Evolutionary conservation across 441 rosid species (phyloP).

Genomic region (Pelargonium citronellum): DNA sequence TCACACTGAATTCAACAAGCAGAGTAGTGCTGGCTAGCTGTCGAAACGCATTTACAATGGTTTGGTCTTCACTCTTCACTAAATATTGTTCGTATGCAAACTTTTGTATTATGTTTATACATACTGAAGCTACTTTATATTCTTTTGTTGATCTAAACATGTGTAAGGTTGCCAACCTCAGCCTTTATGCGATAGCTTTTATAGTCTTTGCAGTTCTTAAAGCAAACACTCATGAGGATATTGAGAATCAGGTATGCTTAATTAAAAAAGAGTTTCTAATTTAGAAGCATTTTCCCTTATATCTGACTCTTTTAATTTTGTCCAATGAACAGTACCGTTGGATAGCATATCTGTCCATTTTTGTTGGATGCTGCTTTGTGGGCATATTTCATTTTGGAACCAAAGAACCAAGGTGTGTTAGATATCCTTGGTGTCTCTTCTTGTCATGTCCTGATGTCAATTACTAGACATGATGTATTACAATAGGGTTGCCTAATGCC

Average conservation of each 20-base stretch:
- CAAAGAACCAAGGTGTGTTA: conserved; percentile 67
- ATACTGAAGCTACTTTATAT: conserved; percentile 12
- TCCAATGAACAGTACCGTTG: conserved; percentile 61
- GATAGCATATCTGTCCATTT: conserved; percentile 86
- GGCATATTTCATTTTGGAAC: conserved; percentile 73
- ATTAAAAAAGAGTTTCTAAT: conserved; percentile 5
- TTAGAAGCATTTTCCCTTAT: conserved; percentile 10
- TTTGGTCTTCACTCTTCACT: conserved; percentile 32
- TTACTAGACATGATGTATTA: background rate
- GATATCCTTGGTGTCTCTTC: conserved; percentile 12
- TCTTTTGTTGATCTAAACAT: conserved; percentile 14
- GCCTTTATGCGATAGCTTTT: conserved; percentile 75
- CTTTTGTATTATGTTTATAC: conserved; percentile 12
- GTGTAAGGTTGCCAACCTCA: conserved; percentile 78
- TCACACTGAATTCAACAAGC: conserved; percentile 77
- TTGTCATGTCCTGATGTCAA: background rate
- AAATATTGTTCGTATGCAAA: conserved; percentile 12
- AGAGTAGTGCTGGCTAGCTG: conserved; percentile 86
- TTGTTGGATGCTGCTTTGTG: conserved; percentile 83
- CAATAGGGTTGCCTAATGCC: background rate
- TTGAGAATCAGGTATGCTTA: conserved; percentile 64
- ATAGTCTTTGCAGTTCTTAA: conserved; percentile 44
- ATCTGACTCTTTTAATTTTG: conserved; percentile 18
- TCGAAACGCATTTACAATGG: conserved; percentile 96
- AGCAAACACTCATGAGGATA: conserved; percentile 48